Evolutionary conservation across 1,284 basidiomycete species (phyloP), one percentile per base, ranked within the genome.

Genomic region (Tilletia caries): DNA sequence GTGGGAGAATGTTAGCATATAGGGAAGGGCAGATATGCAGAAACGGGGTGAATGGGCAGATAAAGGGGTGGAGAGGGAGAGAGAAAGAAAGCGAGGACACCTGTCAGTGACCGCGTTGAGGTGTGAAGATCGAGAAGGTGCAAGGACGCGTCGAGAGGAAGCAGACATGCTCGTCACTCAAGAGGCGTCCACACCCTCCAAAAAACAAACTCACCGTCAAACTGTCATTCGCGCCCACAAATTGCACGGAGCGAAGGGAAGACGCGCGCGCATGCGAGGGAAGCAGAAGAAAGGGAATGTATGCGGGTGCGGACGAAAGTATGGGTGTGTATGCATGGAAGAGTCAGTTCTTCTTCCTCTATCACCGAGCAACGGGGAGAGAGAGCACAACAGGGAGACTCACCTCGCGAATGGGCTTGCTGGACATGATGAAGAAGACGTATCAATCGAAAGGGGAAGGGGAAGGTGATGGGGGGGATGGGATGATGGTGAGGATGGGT

Each of bases 381-480:
- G 48, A 50, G 48, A 50, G 13, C 48, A 50, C 6, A 13, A 50
- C 48, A 6, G 23, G 48, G 8, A n/a, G 1, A 25, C 58, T 62
- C 58, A 62, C 58, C 58, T 62, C 58, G 58, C 58, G 58, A 37
- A 62, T 62, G 32, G 58, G 58, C 58, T 62, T 62, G 58, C 58
- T 62, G 32, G 58, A 62, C 58, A 62, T 62, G 58, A 20, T 62
- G 58, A 15, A 62, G 32, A 18, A 37, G 33, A 33, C 18, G 32
- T 62, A 37, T 37, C 58, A 13, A n/a, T 62, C 29, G 58, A 23
- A 13, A 29, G 29, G 52, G 29, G 52, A 29, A 50, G 48, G n/a
- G n/a, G 48, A 50, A 12, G 48, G 48, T 13, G 29, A 29, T 18
- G 27, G 52, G 25, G 52, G 23, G 52, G 23, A 6, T 54, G 23